A percentile compares a stretch with the other conserved stretches of the same genome.
These are phyloP conservation scores for Neospora caninum DNA, from an alignment of 169 alveolate species.

Conservation along the genomic window DNA sequence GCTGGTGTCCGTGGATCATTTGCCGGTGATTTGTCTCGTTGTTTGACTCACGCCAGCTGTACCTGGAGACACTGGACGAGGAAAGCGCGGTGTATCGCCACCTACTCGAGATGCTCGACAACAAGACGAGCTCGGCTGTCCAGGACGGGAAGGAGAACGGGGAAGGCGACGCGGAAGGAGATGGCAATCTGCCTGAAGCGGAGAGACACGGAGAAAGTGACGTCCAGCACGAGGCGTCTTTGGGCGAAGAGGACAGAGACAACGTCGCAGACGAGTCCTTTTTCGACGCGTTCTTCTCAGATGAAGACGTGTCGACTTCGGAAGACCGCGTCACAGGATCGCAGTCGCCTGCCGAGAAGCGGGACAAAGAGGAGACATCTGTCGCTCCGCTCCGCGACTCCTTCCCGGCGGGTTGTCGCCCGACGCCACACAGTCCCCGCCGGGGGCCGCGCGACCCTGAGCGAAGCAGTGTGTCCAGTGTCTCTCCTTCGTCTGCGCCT, in stretches of 20 bases:
- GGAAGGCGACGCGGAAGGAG: neutral
- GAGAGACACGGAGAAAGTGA: neutral
- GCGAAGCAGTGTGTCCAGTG: no score
- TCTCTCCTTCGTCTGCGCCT: no score
- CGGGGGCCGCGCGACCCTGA: no score
- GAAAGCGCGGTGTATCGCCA: neutral
- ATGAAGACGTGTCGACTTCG: neutral
- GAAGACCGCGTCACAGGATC: no score
- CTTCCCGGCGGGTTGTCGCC: neutral
- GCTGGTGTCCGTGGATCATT: no score
- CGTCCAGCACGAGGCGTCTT: neutral
- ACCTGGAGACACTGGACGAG: conserved; percentile 6
- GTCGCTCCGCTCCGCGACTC: neutral
- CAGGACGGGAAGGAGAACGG: neutral
- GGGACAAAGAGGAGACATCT: neutral
- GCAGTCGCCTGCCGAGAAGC: neutral
- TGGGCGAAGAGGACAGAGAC: neutral
- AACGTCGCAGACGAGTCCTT: neutral
- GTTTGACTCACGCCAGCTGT: neutral
- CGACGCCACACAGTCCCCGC: no score
- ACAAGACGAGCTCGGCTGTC: neutral
- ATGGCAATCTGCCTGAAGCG: neutral
- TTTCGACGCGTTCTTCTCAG: neutral
- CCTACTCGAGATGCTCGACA: neutral
- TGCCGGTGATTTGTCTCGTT: no score